Conservation (phyloP, 2,329 filamentous ascomycete species). For the Penicillium sp. region DNA sequence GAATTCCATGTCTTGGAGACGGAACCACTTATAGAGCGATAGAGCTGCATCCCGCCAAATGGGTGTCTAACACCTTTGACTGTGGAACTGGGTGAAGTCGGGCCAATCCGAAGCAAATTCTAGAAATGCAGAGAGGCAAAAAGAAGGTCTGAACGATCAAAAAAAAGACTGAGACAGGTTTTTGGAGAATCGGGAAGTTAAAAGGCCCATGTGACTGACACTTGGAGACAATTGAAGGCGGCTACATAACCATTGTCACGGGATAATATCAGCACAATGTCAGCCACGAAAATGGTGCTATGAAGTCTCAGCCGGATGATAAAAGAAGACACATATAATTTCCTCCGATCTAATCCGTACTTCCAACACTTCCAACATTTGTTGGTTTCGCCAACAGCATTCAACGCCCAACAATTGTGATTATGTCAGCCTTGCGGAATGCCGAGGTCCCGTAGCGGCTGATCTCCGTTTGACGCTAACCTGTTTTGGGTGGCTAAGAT, state of each 20-base stretch:
- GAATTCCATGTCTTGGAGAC: slow-evolving; percentile 99
- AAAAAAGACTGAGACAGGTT: slow-evolving; percentile 9
- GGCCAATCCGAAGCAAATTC: not conserved
- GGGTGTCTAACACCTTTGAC: slow-evolving; percentile 18
- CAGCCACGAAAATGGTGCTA: not conserved
- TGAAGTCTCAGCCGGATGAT: not conserved
- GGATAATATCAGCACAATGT: not conserved
- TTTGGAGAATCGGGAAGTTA: slow-evolving; percentile 24
- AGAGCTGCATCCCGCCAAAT: slow-evolving; percentile 80
- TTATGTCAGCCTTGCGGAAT: slow-evolving; percentile 19
- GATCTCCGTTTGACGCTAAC: slow-evolving; percentile 18
- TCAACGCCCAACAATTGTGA: slow-evolving; percentile 23
- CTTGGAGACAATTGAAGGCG: slow-evolving; percentile 17
- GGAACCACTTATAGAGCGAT: slow-evolving; percentile 88
- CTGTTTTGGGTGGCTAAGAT: not conserved
- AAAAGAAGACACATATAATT: not conserved
- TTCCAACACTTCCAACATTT: slow-evolving; percentile 1
- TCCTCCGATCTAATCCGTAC: not conserved
- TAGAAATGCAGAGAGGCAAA: slow-evolving; percentile 12
- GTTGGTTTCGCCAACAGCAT: slow-evolving; percentile 9
- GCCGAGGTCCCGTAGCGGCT: slow-evolving; percentile 23
- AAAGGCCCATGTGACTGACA: slow-evolving; percentile 42
- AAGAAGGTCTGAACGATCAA: slow-evolving; percentile 13
- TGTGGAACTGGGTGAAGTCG: not conserved
- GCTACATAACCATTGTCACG: slow-evolving; percentile 17